Percentiles rank a stretch among this genome's conserved stretches.
These are phyloP conservation scores for Blakeslea trispora DNA, from an alignment of 371 early-diverging fungal genomes.

Conservation along the genomic window DNA sequence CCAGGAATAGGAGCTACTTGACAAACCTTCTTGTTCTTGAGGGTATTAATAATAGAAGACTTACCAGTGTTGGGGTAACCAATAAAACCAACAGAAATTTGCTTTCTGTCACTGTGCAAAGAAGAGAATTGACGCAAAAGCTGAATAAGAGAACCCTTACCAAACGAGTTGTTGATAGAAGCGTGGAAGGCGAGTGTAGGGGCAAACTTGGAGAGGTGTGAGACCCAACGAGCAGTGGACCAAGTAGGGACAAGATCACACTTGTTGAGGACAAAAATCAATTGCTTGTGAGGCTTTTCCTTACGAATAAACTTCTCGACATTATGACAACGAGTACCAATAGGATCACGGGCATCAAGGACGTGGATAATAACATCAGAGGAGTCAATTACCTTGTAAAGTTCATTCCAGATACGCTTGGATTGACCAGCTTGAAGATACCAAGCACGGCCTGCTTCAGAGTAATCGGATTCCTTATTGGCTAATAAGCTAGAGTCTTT, in stretches of 20 bases:
- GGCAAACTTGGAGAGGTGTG: conserved; percentile 84
- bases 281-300: conserved; percentile 96
- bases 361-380: conserved; percentile 99
- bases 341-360: conserved; percentile 98
- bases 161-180: conserved; percentile 96
- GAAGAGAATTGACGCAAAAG: conserved; percentile 96
- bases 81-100: conserved; percentile 97
- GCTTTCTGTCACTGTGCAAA: conserved; percentile 96
- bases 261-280: conserved; percentile 99
- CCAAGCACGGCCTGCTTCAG: conserved; percentile 80
- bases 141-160: conserved; percentile 97
- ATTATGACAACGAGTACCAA: conserved; percentile 94
- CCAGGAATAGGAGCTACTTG: conserved; percentile 99
- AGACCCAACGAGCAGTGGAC: conserved; percentile 98
- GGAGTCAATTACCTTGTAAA: conserved; percentile 99
- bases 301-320: conserved; percentile 93
- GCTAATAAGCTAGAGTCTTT: conserved; percentile 77
- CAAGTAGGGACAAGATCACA: conserved; percentile 99
- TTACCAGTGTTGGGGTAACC: conserved; percentile 98
- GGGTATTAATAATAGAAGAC: conserved; percentile 98
- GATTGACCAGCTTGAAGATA: conserved; percentile 95
- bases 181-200: conserved; percentile 99
- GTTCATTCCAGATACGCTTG: conserved; percentile 98
- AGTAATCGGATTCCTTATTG: conserved; percentile 72
- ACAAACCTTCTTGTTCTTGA: conserved; percentile 97